These are phyloP conservation scores for Musa balbisiana DNA, from an alignment of 202 grass and related monocot genomes.

Conservation along the genomic window DNA sequence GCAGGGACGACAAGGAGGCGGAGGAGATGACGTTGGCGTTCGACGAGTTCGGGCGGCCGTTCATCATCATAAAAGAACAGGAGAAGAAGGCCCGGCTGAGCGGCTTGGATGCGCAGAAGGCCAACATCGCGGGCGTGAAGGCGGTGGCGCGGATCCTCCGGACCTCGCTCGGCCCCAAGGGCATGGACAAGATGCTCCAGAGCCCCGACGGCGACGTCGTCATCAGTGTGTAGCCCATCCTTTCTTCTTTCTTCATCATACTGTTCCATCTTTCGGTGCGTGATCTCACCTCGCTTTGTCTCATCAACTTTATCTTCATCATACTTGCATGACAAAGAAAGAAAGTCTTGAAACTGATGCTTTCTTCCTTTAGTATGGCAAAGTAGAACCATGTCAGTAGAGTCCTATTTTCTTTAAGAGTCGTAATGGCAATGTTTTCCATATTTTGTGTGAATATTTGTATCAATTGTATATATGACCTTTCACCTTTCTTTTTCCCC, in stretches of 20 bases:
- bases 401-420: too few relatives aligned
- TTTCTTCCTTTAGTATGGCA: too few relatives aligned
- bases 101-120: conserved; percentile 87
- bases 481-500: too few relatives aligned
- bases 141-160: conserved; percentile 76
- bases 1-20: too few relatives aligned
- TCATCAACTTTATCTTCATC: too few relatives aligned
- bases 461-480: too few relatives aligned
- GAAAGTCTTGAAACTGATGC: too few relatives aligned
- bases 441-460: too few relatives aligned
- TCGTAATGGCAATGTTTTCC: too few relatives aligned
- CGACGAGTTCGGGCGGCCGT: conserved; percentile 84
- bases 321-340: too few relatives aligned
- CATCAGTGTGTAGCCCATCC: conserved; percentile 42
- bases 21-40: conserved; percentile 79
- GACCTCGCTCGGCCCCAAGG: conserved; percentile 90
- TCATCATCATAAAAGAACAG: conserved; percentile 92
- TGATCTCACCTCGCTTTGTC: too few relatives aligned
- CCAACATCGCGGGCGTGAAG: conserved; percentile 79
- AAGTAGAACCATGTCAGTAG: too few relatives aligned
- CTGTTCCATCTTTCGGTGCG: neutral
- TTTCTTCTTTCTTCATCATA: neutral
- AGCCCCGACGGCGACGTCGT: conserved; percentile 88
- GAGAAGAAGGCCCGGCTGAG: conserved; percentile 68
- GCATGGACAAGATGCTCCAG: conserved; percentile 99